These are phyloP conservation scores for Xylariales sp. DNA, from an alignment of 2,329 filamentous ascomycete genomes.

Conservation along the genomic window DNA sequence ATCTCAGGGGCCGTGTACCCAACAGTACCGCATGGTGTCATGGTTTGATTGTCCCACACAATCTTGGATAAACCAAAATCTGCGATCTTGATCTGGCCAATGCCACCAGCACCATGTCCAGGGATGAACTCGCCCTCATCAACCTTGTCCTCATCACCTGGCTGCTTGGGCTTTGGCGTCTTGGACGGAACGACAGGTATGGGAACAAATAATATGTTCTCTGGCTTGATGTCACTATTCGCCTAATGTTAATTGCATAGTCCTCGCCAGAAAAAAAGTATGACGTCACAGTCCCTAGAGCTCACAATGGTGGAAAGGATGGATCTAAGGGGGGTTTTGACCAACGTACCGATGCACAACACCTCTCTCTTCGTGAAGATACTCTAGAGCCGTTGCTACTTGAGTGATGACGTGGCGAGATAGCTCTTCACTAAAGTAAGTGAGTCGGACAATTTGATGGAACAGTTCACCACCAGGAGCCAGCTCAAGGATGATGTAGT, in stretches of 20 bases:
- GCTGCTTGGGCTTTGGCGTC: slow-evolving; percentile 71
- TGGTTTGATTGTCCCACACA: slow-evolving; percentile 96
- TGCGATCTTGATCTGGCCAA: slow-evolving; percentile 93
- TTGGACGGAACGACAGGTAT: slow-evolving; percentile 77
- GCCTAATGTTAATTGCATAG: slow-evolving; percentile 12
- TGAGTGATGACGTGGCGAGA: slow-evolving; percentile 92
- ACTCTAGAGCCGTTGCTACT: slow-evolving; percentile 90
- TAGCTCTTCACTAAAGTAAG: slow-evolving; percentile 95
- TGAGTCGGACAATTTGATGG: slow-evolving; percentile 96
- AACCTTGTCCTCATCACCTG: slow-evolving; percentile 94
- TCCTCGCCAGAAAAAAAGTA: too few species aligned
- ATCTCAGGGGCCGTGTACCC: slow-evolving; percentile 98
- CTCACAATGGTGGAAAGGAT: slow-evolving; percentile 5
- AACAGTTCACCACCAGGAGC: slow-evolving; percentile 95
- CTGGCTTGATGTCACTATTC: slow-evolving; percentile 90
- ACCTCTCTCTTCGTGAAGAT: slow-evolving; percentile 89
- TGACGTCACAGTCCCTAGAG: too few species aligned
- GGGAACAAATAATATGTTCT: slow-evolving; percentile 92
- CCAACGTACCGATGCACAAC: slow-evolving; percentile 87
- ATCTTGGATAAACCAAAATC: slow-evolving; percentile 98
- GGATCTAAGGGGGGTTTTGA: neutral
- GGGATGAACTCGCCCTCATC: slow-evolving; percentile 91
- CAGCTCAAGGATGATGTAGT: slow-evolving; percentile 94
- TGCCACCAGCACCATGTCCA: slow-evolving; percentile 81
- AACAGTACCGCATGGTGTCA: slow-evolving; percentile 98